Conservation (phyloP, 169 alveolate genomes). For the Plasmodium falciparum region DNA sequence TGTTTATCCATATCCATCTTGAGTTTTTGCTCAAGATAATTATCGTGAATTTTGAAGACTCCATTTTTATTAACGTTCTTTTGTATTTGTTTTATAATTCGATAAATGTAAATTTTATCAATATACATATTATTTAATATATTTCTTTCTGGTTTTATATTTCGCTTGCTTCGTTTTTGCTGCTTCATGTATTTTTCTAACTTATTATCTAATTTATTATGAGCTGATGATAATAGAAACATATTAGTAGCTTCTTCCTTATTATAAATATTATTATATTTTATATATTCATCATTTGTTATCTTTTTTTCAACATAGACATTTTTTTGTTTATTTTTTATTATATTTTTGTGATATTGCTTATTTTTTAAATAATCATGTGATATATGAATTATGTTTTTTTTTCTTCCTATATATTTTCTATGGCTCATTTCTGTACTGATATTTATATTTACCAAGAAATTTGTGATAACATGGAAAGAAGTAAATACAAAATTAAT, state of each 20-base stretch:
- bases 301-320: not conserved
- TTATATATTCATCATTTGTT: too few relatives aligned
- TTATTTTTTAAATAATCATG: too few relatives aligned
- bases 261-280: too few relatives aligned
- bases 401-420: slow-evolving; percentile 26
- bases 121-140: slow-evolving; percentile 16
- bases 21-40: slow-evolving; percentile 18
- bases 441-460: slow-evolving; percentile 15
- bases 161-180: not conserved
- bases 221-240: too few relatives aligned
- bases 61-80: slow-evolving; percentile 50
- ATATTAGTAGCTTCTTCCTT: too few relatives aligned
- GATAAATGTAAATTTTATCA: slow-evolving; percentile 19
- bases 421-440: slow-evolving; percentile 12
- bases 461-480: slow-evolving; percentile 46
- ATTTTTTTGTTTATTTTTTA: not conserved
- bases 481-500: slow-evolving; percentile 53
- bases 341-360: too few relatives aligned
- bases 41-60: slow-evolving; percentile 19
- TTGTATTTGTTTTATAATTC: slow-evolving; percentile 48
- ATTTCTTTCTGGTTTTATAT: not conserved
- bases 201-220: not conserved
- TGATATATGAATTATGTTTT: not conserved
- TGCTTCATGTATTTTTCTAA: slow-evolving; percentile 6
- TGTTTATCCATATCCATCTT: slow-evolving; percentile 27